Percentiles rank a stretch among this genome's conserved stretches.
Evolutionary conservation across 2,329 filamentous ascomycete genomes (phyloP).

Genomic region (Trichoderma pleuroti): DNA sequence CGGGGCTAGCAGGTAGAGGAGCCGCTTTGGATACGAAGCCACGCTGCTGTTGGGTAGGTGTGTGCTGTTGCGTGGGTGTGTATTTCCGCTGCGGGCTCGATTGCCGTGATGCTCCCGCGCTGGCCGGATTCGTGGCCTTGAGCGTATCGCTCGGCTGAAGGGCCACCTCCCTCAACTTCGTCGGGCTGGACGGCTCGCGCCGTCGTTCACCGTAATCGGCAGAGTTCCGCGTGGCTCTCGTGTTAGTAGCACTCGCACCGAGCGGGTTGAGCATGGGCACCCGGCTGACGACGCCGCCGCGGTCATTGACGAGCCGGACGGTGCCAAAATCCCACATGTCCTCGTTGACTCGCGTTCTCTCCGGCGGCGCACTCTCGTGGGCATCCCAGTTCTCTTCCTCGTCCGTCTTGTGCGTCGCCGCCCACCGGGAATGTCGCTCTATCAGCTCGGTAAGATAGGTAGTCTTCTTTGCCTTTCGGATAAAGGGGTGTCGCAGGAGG

Average conservation of each 20-base stretch:
- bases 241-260: constrained; percentile 79
- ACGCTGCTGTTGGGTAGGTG: constrained; percentile 14
- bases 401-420: constrained; percentile 70
- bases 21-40: constrained; percentile 52
- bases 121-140: constrained; percentile 46
- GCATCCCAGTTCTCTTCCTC: constrained; percentile 60
- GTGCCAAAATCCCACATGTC: constrained; percentile 99
- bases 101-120: constrained; percentile 50
- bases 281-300: constrained; percentile 53
- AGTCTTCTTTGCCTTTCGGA: constrained; percentile 87
- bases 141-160: constrained; percentile 52
- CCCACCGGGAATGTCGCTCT: constrained; percentile 84
- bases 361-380: constrained; percentile 49
- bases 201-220: constrained; percentile 52
- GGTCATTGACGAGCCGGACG: constrained; percentile 72
- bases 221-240: constrained; percentile 54
- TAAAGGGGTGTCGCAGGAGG: constrained; percentile 83
- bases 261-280: constrained; percentile 61
- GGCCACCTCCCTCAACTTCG: constrained; percentile 47
- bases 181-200: constrained; percentile 47
- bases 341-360: constrained; percentile 62
- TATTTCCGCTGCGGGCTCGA: constrained; percentile 59
- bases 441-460: constrained; percentile 97
- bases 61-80: constrained; percentile 32
- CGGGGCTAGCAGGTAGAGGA: constrained; percentile 48